A percentile compares a stretch with the other conserved stretches of the same genome.
phyloP scores from a whole-genome alignment of 2,329 filamentous ascomycete genomes.

The Arthrobotrys pseudoclavata region DNA sequence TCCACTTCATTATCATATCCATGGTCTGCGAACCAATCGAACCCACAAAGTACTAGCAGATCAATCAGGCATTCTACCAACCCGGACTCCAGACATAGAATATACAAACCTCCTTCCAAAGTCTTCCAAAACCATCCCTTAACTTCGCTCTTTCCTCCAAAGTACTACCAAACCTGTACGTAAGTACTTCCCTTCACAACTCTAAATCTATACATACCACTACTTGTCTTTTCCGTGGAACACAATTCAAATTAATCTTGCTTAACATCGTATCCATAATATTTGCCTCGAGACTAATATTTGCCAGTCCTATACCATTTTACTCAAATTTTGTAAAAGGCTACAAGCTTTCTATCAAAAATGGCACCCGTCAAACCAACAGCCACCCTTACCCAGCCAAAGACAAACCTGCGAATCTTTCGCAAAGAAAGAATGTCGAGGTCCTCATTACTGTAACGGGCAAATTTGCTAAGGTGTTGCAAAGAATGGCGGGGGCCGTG shows the following conservation, averaged over 20 bases:
- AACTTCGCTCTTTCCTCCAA: not conserved
- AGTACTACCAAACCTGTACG: not conserved
- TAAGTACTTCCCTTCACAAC: not conserved
- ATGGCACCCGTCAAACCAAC: constrained; percentile 24
- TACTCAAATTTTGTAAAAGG: not conserved
- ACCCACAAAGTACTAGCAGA: not conserved
- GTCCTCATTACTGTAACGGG: constrained; percentile 40
- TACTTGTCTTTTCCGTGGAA: not conserved
- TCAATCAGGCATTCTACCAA: not conserved
- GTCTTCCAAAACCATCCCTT: not conserved
- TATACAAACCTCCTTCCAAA: constrained; percentile 37
- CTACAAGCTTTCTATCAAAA: not conserved
- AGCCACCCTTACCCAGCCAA: constrained; percentile 7
- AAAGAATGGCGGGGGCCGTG: not conserved
- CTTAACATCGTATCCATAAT: not conserved
- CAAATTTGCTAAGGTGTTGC: constrained; percentile 2
- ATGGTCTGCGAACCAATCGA: not conserved
- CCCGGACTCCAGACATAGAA: not conserved
- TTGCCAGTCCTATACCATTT: not conserved
- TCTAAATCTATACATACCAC: not conserved
- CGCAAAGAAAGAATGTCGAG: constrained; percentile 40
- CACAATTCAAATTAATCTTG: not conserved
- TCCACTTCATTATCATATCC: not conserved
- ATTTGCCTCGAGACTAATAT: not conserved
- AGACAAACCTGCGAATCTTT: constrained; percentile 46